phyloP scores from a whole-genome alignment of 2,329 filamentous ascomycete genomes.

The Decorospora gaudefroyi region DNA sequence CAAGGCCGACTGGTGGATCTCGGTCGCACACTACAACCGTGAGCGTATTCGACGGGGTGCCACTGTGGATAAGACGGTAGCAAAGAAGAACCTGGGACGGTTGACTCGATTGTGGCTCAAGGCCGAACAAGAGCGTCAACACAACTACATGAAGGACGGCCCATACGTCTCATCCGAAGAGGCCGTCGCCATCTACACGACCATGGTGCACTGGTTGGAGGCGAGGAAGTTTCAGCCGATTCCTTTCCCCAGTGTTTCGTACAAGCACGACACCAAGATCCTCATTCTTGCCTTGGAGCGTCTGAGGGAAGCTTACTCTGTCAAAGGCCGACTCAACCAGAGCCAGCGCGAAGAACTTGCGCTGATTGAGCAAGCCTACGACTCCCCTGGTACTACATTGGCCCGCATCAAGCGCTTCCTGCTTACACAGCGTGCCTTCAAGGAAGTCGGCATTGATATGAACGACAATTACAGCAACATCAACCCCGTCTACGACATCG shows the following conservation, averaged over 20 bases:
- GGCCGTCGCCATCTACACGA: conserved; percentile 97
- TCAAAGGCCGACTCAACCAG: conserved; percentile 95
- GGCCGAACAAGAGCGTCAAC: conserved; percentile 95
- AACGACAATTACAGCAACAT: conserved; percentile 99
- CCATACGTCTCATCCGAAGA: conserved; percentile 98
- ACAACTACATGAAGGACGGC: conserved; percentile 99
- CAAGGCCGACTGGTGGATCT: conserved; percentile 99
- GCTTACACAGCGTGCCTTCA: conserved; percentile 95
- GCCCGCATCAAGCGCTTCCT: conserved; percentile 97
- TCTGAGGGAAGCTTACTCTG: conserved; percentile 92
- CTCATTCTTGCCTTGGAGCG: conserved; percentile 93
- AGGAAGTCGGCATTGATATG: conserved; percentile 99
- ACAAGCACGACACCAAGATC: conserved; percentile 99
- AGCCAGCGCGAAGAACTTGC: conserved; percentile 96
- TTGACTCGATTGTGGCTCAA: conserved; percentile 96
- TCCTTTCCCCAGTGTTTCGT: conserved; percentile 97
- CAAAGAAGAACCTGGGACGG: conserved; percentile 97
- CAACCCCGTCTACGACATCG: conserved; percentile 98
- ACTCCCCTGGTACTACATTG: conserved; percentile 92
- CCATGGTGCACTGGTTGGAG: conserved; percentile 97
- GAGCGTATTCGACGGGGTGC: conserved; percentile 95
- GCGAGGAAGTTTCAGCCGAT: conserved; percentile 98
- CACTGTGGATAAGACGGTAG: conserved; percentile 98
- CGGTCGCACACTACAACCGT: conserved; percentile 97
- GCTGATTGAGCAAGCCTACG: conserved; percentile 96